Base-by-base conservation (phyloP, 305 asterid species). In the Rubia peregrina region DNA sequence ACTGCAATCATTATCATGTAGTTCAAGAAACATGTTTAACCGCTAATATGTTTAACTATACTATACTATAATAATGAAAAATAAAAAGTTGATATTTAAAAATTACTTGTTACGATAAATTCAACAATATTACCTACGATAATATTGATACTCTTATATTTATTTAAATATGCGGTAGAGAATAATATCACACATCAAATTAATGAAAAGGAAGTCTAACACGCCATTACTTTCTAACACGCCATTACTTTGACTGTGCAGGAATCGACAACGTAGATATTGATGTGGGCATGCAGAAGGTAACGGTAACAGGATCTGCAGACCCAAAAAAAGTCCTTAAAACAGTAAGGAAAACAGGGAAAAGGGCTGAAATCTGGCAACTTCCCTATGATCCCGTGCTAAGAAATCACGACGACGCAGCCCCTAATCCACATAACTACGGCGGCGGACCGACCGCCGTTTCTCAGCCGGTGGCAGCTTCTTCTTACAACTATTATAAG, bases 341-440 rank as follows among this genome's bases (percentile, higher is more conserved):
- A 73, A 83, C 70, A 7, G 87, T 84, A 6, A 81, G 96, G 62
- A 86, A 75, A 68, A 87, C 91, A 3, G 91, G 93, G 17, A 73
- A 86, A 77, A 77, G 88, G 30, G 97, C 95, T 17, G 96, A 91
- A 53, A 9, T 91, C 9, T 87, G 97, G 96, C 88, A 86, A 51
- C 80, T 84, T 21, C 88, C 91, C 0, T 86, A 73, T 62, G 84
- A 85, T 75, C 92, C 90, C 0, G 87, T 81, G 43, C 75, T 75
- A 74, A 79, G 89, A 61, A 87, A 80, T 75, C 72, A 82, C 48
- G 80, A 76, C 30, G 72, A 74, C 67, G 72, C 81, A n/a, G 79
- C 75, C 19, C 76, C 79, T 57, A 57, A 78, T 64, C 82, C 79
- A 17, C 80, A 75, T 5, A 38, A 70, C 62, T 59, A 68, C 16